These are phyloP conservation scores for Nelumbo lutea DNA, from an alignment of 164 flowering plant genomes.

Conservation along the genomic window DNA sequence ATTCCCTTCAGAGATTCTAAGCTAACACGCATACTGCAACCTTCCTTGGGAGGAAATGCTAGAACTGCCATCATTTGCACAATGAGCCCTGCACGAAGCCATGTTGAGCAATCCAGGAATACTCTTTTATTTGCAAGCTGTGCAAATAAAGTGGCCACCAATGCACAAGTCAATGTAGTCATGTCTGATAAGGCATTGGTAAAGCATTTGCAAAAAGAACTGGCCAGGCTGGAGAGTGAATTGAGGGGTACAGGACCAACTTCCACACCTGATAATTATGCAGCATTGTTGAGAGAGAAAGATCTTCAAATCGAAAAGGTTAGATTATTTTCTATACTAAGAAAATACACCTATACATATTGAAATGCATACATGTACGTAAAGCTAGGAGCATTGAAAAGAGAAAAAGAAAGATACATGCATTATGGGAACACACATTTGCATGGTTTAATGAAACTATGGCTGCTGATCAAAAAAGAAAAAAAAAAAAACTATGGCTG, in stretches of 20 bases:
- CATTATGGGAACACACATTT: too few relatives aligned
- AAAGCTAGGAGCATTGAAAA: not conserved
- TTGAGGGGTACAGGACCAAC: slow-evolving; percentile 36
- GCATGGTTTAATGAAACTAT: too few relatives aligned
- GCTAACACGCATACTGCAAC: slow-evolving; percentile 89
- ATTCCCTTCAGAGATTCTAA: slow-evolving; percentile 91
- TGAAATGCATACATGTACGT: not conserved
- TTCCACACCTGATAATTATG: slow-evolving; percentile 28
- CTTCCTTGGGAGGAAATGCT: slow-evolving; percentile 89
- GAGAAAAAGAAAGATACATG: too few relatives aligned
- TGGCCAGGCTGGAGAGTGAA: slow-evolving; percentile 72
- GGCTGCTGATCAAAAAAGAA: too few relatives aligned
- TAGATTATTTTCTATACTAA: not conserved
- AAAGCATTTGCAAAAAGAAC: slow-evolving; percentile 77
- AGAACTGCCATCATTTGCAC: slow-evolving; percentile 97
- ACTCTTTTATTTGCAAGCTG: slow-evolving; percentile 89
- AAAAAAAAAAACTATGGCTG: too few relatives aligned
- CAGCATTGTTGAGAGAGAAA: slow-evolving; percentile 56
- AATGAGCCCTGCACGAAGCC: slow-evolving; percentile 83
- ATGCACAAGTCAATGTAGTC: slow-evolving; percentile 79
- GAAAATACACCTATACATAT: not conserved
- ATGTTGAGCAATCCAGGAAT: slow-evolving; percentile 93
- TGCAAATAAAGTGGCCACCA: slow-evolving; percentile 83
- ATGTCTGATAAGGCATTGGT: slow-evolving; percentile 91
- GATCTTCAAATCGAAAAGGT: slow-evolving; percentile 94